Evolutionary conservation across 108 stramenopile genomes (phyloP).

Genomic region (Pseudonitzschia pungens): DNA sequence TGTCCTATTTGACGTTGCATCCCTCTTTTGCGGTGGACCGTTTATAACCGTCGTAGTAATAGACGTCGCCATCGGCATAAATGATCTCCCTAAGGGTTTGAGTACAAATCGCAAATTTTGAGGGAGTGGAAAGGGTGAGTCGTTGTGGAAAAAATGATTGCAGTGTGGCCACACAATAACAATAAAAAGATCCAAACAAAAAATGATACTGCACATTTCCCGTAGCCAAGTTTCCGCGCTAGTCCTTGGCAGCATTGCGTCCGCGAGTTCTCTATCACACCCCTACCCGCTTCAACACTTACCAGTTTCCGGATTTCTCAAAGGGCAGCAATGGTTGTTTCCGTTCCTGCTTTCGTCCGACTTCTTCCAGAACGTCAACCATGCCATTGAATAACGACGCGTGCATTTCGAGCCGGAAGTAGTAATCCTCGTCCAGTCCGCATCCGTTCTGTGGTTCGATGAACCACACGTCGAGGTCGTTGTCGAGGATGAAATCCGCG

Average conservation of each 20-base stretch:
- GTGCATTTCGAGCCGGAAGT: conserved; percentile 31
- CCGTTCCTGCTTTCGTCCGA: conserved; percentile 7
- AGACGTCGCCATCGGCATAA: conserved; percentile 28
- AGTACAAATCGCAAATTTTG: background rate
- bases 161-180: no score
- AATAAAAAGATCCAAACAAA: no score
- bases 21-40: conserved; percentile 26
- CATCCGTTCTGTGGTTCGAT: conserved; percentile 29
- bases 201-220: no score
- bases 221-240: background rate
- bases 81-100: conserved; percentile 12
- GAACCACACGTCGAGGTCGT: conserved; percentile 36
- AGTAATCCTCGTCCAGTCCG: conserved; percentile 22
- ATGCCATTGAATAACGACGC: conserved; percentile 13
- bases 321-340: conserved; percentile 11
- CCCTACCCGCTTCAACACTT: background rate
- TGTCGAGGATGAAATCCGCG: conserved; percentile 38
- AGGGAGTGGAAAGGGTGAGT: no score
- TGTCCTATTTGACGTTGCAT: conserved; percentile 9
- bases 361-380: conserved; percentile 14
- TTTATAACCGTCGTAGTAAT: conserved; percentile 26
- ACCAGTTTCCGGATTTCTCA: conserved; percentile 22
- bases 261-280: background rate
- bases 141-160: no score
- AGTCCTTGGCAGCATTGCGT: background rate